Base-by-base conservation (phyloP, 2,329 filamentous ascomycete genomes). In the Alternaria metachromatica region DNA sequence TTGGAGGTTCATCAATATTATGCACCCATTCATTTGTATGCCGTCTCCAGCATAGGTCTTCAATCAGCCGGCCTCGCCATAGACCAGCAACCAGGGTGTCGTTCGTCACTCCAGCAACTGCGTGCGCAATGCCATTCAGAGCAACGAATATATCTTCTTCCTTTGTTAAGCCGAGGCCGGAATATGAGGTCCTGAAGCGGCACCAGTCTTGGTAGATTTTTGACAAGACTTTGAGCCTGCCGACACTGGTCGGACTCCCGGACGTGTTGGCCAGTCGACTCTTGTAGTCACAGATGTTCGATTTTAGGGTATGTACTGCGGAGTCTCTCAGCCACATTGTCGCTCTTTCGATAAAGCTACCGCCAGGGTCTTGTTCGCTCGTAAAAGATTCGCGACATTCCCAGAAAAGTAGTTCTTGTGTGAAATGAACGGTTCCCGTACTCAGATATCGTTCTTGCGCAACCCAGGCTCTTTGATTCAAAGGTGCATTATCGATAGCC, bases 401-500 rank as follows among this genome's bases (percentile, higher is more conserved):
- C 67, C 69, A 70, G 33, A 64, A 69, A 3, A 70, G 2, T 18
- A 56, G 25, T 9, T 51, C 37, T 5, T 26, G n/a, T 8, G 60
- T 43, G 46, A 72, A 72, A 28, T 69, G 65, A 15, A 67, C 26
- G n/a, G 62, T 60, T 11, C 69, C 50, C 5, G 48, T 51, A 6
- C 67, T 62, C 10, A 72, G 23, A 13, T 58, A 60, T 0, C 67
- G 60, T 33, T 72, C 69, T 33, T 72, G 69, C 4, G 63, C 55
- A 12, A 70, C 64, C 67, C 69, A 72, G 10, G 62, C 69, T 26
- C 67, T 60, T 30, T 26, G 9, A 33, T 68, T 68, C 15, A 70
- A 33, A 6, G 66, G 68, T 10, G 62, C 54, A 7, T 4, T 7
- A 12, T 54, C 57, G 25, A 66, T 44, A 1, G 21, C 37, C 6